Base-by-base conservation (phyloP, 305 asterid genomes). In the Fraxinus albicans region DNA sequence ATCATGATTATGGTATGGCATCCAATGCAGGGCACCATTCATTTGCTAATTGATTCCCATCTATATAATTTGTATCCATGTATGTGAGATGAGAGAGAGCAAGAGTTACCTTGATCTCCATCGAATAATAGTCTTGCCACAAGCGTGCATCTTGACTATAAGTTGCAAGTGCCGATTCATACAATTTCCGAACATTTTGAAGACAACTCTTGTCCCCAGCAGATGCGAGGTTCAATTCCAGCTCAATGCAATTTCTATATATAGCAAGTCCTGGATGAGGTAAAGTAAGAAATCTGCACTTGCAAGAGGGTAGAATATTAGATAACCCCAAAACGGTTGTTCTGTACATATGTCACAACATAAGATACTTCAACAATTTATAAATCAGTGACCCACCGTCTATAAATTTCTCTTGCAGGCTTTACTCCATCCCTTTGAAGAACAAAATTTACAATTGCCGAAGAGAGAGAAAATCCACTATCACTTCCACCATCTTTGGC, bases 241-340 rank as follows among this genome's bases (percentile, higher is more conserved):
- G 91, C 86, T 90, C 93, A 69, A 96, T 93, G 88, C 94, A 94
- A 80, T 85, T 87, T 83, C 84, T 86, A 86, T 90, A 91, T 55
- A 92, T 8, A 36, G 89, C 84, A 77, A 93, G 94, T 50, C 99
- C 99, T 0, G 98, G 98, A 85, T 86, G 97, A 31, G 99, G 98
- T 88, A 93, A 89, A 73, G 89, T 86, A 63, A 96, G 91, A 87
- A 88, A 94, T 86, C 99, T 96, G 97, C 87, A 81, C 47, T 35
- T 70, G 31, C 40, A 60, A 77, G 23, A 80, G 44, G 67, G 33
- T 8, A 19, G 79, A 69, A 42, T 35, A 78, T 86, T 31, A 87
- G 84, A 76, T 29, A 67, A 50, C 76, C 77, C 58, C 58, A 74
- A 76, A 44, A 25, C 13, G 76, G 36, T 33, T 40, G 65, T 10